Evolutionary conservation across 75 land plant species (phyloP).

Genomic region (Sequoiadendron giganteum): DNA sequence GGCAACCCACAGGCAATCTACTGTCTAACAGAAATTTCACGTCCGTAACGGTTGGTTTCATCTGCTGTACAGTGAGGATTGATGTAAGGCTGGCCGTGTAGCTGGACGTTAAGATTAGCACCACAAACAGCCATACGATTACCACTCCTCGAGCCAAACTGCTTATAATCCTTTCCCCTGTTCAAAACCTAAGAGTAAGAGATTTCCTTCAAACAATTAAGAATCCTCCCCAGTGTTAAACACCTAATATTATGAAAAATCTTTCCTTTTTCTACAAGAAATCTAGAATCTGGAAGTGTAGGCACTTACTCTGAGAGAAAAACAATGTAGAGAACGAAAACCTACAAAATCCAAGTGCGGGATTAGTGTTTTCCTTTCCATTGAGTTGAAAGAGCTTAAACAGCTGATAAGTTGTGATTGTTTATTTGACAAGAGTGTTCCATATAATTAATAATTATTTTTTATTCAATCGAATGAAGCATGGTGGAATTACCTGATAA

Average conservation of each 20-base stretch:
- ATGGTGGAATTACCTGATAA: too few relatives aligned
- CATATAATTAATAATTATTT: too few relatives aligned
- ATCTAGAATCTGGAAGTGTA: not conserved
- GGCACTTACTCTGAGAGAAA: slow-evolving; percentile 34
- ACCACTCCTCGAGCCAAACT: slow-evolving; percentile 37
- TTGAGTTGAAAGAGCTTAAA: too few relatives aligned
- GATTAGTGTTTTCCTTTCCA: too few relatives aligned
- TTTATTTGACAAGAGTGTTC: too few relatives aligned
- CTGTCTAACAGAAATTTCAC: slow-evolving; percentile 20
- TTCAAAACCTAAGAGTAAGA: not conserved
- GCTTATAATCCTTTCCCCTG: slow-evolving; percentile 17
- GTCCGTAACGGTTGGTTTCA: slow-evolving; percentile 31
- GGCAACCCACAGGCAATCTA: slow-evolving; percentile 37
- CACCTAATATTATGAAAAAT: not conserved
- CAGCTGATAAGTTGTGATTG: too few relatives aligned
- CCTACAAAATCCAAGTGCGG: slow-evolving; percentile 9
- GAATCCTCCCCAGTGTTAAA: not conserved
- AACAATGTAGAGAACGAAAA: slow-evolving; percentile 43
- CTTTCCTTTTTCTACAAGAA: slow-evolving; percentile 5
- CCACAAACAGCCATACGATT: slow-evolving; percentile 52
- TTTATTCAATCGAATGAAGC: too few relatives aligned
- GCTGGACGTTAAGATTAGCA: slow-evolving; percentile 38
- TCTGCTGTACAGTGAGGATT: slow-evolving; percentile 44
- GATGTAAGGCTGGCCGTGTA: slow-evolving; percentile 65
- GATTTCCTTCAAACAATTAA: slow-evolving; percentile 15